These are phyloP conservation scores for Euphorbia schlechtendalii DNA, from an alignment of 441 rosid genomes.

Conservation along the genomic window DNA sequence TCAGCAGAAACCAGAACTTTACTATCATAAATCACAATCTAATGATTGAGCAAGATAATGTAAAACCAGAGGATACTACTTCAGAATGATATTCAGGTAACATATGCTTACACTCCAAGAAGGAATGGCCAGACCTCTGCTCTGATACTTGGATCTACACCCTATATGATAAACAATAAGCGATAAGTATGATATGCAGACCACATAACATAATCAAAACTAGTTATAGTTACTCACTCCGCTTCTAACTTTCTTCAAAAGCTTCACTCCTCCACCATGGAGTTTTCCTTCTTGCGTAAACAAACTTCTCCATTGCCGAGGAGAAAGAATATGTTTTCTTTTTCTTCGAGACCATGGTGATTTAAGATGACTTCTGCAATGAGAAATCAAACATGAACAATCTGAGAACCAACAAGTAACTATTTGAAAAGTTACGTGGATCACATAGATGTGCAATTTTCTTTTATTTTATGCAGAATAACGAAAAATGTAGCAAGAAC, in stretches of 20 bases:
- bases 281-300: conserved; percentile 72
- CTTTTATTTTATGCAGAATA: not conserved
- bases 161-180: conserved; percentile 39
- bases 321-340: conserved; percentile 60
- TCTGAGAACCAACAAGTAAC: not conserved
- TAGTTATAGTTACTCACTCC: conserved; percentile 48
- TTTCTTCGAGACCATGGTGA: conserved; percentile 93
- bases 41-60: not conserved
- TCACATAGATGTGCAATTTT: not conserved
- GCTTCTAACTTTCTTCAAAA: conserved; percentile 81
- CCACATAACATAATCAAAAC: not conserved
- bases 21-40: not conserved
- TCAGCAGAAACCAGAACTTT: not conserved
- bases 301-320: conserved; percentile 72
- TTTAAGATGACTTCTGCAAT: conserved; percentile 50
- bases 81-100: conserved; percentile 1
- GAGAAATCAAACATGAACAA: not conserved
- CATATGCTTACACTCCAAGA: conserved; percentile 78
- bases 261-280: conserved; percentile 66
- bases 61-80: not conserved
- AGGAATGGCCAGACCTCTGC: conserved; percentile 92
- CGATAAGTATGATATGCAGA: not conserved
- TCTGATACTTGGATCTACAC: conserved; percentile 80
- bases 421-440: not conserved
- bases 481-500: not conserved